Base-by-base conservation (phyloP, 441 rosid genomes). In the Raphanus hybrid region DNA sequence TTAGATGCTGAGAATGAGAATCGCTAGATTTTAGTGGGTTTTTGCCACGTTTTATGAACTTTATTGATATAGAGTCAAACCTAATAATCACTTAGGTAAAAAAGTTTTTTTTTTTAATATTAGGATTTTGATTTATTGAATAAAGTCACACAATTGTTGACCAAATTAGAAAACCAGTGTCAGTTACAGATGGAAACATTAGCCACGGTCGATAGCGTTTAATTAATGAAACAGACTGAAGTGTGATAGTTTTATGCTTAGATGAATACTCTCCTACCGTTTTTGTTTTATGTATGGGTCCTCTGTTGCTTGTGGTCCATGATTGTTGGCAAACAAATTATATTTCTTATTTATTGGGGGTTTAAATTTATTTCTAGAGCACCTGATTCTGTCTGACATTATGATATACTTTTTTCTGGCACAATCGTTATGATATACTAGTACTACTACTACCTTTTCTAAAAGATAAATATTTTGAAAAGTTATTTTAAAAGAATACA, bases 61-160 rank as follows among this genome's bases (percentile, higher is more conserved):
- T 43, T 23, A 23, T 23, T 23, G 26, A 23, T 23, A 23, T 23
- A 11, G 50, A 43, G 50, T 48, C 54, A 48, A 48, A 16, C 48
- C 58, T 73, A 50, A 67, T 67, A 1, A 73, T 67, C 65, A 73
- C 73, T 45, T 43, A 1, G 7, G 1, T 77, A 11, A 27, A 29
- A 70, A 61, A 5, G 70, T 64, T 26, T 71, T 45, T 23, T 23
- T 23, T 23, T 23, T 23, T 23, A 23, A 23, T 18, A 45, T 55
- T 65, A 16, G 67, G 58, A 55, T 4, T 39, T 39, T 41, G 0
- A 54, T 4, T 69, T 41, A 43, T 43, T 43, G 50, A 11, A 43
- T 9, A 45, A 4, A 45, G 39, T 35, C 39, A 35, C 39, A 27
- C 7, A 8, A 62, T 5, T 57, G 35, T 71, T 57, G 62, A 77